These are phyloP conservation scores for Termitomyces sp. DNA, from an alignment of 768 basidiomycete species.

Conservation along the genomic window DNA sequence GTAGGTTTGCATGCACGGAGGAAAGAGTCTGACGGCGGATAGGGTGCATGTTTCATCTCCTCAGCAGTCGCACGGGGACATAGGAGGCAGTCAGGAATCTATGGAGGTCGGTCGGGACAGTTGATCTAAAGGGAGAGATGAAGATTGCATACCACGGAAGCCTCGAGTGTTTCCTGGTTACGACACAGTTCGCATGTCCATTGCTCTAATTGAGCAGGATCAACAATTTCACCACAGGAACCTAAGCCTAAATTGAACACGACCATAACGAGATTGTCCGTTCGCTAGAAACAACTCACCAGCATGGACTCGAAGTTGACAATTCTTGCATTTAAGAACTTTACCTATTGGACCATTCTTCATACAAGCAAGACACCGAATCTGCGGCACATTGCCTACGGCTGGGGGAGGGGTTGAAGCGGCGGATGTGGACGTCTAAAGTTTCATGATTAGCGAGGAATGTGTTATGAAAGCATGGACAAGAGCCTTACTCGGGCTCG, in stretches of 20 bases:
- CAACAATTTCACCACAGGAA: conserved; percentile 66
- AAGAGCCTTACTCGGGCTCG: conserved; percentile 41
- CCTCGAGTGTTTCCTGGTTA: conserved; percentile 80
- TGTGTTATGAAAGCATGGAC: not conserved
- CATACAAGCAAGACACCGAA: conserved; percentile 74
- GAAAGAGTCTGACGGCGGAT: conserved; percentile 58
- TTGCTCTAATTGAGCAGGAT: conserved; percentile 59
- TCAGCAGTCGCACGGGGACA: conserved; percentile 66
- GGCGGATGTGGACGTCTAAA: conserved; percentile 46
- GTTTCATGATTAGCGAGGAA: not conserved
- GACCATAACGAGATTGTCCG: not conserved
- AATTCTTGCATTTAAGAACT: conserved; percentile 80
- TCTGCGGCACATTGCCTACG: conserved; percentile 50
- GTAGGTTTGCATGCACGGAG: conserved; percentile 84
- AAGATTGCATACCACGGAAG: conserved; percentile 61
- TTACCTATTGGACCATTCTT: conserved; percentile 74
- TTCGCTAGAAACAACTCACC: conserved; percentile 42
- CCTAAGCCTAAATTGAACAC: conserved; percentile 36
- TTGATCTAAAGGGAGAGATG: conserved; percentile 4
- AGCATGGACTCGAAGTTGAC: conserved; percentile 76
- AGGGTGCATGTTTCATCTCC: conserved; percentile 43
- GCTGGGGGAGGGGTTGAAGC: conserved; percentile 68
- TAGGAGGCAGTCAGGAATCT: conserved; percentile 85
- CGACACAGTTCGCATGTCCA: conserved; percentile 90
- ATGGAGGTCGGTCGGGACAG: conserved; percentile 8